phyloP scores from a whole-genome alignment of 1,139 yeast species.

The Magnusiomyces tetraspermus region DNA sequence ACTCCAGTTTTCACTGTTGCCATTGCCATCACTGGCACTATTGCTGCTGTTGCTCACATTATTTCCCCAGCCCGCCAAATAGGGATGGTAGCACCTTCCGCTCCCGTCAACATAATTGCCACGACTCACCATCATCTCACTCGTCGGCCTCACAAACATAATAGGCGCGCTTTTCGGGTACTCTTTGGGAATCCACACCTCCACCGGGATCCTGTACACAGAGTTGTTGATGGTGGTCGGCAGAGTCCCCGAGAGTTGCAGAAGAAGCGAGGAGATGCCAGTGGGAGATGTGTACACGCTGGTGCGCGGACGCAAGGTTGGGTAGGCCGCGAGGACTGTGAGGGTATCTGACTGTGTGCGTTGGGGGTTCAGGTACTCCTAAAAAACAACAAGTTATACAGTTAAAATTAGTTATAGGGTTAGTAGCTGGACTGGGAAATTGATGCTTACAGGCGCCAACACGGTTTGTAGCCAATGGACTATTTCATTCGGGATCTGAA shows the following conservation, averaged over 20 bases:
- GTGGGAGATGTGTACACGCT: conserved; percentile 51
- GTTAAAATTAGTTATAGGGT: not conserved
- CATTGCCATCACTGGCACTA: too few species aligned
- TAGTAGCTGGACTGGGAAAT: not conserved
- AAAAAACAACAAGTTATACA: not conserved
- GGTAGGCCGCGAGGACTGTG: conserved; percentile 41
- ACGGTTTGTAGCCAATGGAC: conserved; percentile 51
- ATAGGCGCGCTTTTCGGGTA: conserved; percentile 62
- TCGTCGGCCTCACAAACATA: conserved; percentile 48
- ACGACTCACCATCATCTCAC: conserved; percentile 43
- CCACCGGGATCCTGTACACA: conserved; percentile 45
- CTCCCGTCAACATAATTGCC: conserved; percentile 64
- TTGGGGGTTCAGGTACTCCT: conserved; percentile 44
- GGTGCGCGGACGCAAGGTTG: conserved; percentile 58
- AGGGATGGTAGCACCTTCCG: conserved; percentile 68
- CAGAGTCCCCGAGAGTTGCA: conserved; percentile 55
- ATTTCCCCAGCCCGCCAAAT: conserved; percentile 59
- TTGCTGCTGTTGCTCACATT: too few species aligned
- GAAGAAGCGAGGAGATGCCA: conserved; percentile 52
- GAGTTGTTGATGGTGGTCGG: conserved; percentile 31
- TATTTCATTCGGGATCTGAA: too few species aligned
- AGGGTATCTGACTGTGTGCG: conserved; percentile 54
- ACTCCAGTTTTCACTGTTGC: too few species aligned
- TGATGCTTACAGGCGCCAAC: conserved; percentile 37
- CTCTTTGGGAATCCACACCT: conserved; percentile 66